These are phyloP conservation scores for Ophiostoma piceae DNA, from an alignment of 2,329 filamentous ascomycete genomes.

Conservation along the genomic window DNA sequence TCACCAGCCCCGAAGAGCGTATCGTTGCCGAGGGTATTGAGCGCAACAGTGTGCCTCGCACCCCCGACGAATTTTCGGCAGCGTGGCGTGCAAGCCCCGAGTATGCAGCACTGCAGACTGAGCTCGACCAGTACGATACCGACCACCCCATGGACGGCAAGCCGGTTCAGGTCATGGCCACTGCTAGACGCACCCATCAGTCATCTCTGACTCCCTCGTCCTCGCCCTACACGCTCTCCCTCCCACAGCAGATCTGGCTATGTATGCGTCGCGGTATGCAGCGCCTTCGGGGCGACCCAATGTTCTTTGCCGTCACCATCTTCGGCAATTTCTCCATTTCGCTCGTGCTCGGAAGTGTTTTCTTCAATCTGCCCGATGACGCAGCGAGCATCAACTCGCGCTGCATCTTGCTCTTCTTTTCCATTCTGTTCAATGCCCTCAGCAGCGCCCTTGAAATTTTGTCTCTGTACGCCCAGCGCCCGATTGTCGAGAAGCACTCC, in stretches of 20 bases:
- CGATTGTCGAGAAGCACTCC: constrained; percentile 85
- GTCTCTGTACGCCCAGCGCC: constrained; percentile 79
- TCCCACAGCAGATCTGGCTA: constrained; percentile 65
- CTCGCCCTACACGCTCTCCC: constrained; percentile 80
- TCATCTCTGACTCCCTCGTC: constrained; percentile 60
- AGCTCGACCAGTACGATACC: constrained; percentile 51
- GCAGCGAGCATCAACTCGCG: constrained; percentile 50
- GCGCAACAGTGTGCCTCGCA: constrained; percentile 48
- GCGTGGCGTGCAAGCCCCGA: constrained; percentile 53
- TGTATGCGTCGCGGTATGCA: constrained; percentile 77
- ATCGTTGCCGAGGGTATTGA: constrained; percentile 60
- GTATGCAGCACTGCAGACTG: constrained; percentile 45
- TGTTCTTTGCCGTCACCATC: constrained; percentile 61
- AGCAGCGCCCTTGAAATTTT: constrained; percentile 76
- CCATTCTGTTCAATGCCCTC: constrained; percentile 80
- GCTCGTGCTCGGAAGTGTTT: constrained; percentile 23
- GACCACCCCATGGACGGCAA: constrained; percentile 50
- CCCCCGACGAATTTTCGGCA: constrained; percentile 55
- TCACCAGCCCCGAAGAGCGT: constrained; percentile 68
- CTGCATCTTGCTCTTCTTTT: constrained; percentile 78
- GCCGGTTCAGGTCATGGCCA: constrained; percentile 51
- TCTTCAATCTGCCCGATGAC: constrained; percentile 21
- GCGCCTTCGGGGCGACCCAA: constrained; percentile 69
- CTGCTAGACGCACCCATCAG: constrained; percentile 48
- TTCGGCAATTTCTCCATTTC: constrained; percentile 62